Conservation (phyloP, 1,139 yeast species). For the Insectozyma bohioensis region DNA sequence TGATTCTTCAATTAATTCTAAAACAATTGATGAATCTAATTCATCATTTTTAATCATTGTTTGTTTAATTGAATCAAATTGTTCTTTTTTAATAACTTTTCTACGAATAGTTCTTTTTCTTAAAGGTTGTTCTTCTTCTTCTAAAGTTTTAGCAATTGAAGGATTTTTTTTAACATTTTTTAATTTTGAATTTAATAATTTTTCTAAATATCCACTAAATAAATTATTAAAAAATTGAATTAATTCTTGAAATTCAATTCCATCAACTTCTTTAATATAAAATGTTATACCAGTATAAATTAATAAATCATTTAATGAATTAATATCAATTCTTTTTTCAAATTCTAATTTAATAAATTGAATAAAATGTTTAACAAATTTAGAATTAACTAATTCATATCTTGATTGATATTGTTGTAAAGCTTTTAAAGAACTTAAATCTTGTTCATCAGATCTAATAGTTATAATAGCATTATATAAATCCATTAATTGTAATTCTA, state of each 20-base stretch:
- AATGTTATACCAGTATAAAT: slow-evolving; percentile 63
- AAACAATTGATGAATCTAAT: slow-evolving; percentile 43
- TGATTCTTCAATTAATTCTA: slow-evolving; percentile 38
- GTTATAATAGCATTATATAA: slow-evolving; percentile 66
- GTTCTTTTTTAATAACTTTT: slow-evolving; percentile 3
- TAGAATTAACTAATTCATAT: slow-evolving; percentile 57
- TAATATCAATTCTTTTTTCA: slow-evolving; percentile 26
- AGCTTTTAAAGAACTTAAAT: slow-evolving; percentile 69
- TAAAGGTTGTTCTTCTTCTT: slow-evolving; percentile 17
- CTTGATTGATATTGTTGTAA: slow-evolving; percentile 63
- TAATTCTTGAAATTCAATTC: slow-evolving; percentile 29
- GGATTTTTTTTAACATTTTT: slow-evolving; percentile 16
- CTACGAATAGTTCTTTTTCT: slow-evolving; percentile 18
- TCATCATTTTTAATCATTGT: slow-evolving; percentile 18
- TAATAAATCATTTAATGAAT: slow-evolving; percentile 36
- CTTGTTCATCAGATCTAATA: slow-evolving; percentile 47
- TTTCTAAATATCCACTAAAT: slow-evolving; percentile 31
- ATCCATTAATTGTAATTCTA: slow-evolving; percentile 61
- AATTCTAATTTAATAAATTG: slow-evolving; percentile 47
- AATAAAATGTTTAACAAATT: slow-evolving; percentile 52
- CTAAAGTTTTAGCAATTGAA: slow-evolving; percentile 14
- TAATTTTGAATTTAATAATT: slow-evolving; percentile 23
- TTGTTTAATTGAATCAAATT: slow-evolving; percentile 10
- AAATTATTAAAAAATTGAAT: slow-evolving; percentile 25
- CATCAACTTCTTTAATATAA: slow-evolving; percentile 62